Base-by-base conservation (phyloP, 2,329 filamentous ascomycete genomes). In the Chaetomiaceae sp. region DNA sequence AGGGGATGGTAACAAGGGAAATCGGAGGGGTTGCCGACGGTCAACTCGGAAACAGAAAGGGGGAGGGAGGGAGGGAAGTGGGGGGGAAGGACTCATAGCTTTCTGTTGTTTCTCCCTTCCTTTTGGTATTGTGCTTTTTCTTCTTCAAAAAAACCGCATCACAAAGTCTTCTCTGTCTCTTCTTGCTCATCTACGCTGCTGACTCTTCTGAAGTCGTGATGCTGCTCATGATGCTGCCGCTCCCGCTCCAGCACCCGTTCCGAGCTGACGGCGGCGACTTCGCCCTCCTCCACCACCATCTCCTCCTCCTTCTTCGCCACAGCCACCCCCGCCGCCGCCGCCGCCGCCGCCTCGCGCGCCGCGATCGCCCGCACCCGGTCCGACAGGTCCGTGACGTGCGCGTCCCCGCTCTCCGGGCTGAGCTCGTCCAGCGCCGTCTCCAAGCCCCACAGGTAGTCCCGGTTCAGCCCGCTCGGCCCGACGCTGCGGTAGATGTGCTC, bases 381-480 rank as follows among this genome's bases (percentile, higher is more conserved):
- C 14, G 88, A 89, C 60, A 99, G 71, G 69, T 97, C 91, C 44
- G 80, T 84, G 47, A 99, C 78, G 74, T 99, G 92, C 55, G 77
- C 78, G 71, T 97, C 93, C 3, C 82, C 83, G 64, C 87, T 93
- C 46, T 88, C 87, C 2, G 79, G 72, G 55, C 87, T 85, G 58
- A 97, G 70, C 25, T 79, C 81, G 53, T 83, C 70, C 58, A 99
- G 75, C 6, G 89, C 88, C 51, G 74, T 73, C 65, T 96, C 88
- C 38, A 99, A 73, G 58, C 84, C 77, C 65, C 89, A 85, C 37
- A 99, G 74, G 69, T 99, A 99, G 64, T 97, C 92, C 53, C 78
- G 83, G 68, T 97, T 97, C 65, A 85, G 81, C 1, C 93, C 93
- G 68, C 90, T 96, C 20, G 91, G 88, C 0, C 93, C 93, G 35